Evolutionary conservation across 1,284 basidiomycete genomes (phyloP).

Genomic region (Tilletia horrida): DNA sequence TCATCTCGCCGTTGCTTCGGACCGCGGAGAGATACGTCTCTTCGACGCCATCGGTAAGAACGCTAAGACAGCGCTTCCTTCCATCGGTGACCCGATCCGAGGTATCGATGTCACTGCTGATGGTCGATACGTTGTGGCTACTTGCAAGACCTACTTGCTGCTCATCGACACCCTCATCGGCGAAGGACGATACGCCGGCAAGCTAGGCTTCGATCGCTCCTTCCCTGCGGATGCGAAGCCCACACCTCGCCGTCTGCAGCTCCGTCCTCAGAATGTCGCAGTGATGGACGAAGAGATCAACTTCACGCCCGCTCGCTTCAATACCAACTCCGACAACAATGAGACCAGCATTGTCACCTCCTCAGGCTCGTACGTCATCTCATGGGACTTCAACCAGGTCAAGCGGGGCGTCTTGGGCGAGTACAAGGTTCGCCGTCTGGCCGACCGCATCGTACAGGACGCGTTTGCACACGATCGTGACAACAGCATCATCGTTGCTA

Average conservation of each 20-base stretch:
- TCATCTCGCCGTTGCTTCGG: slow-evolving; percentile 85
- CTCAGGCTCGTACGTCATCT: slow-evolving; percentile 85
- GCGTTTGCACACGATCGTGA: slow-evolving; percentile 65
- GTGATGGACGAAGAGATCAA: slow-evolving; percentile 86
- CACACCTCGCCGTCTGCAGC: slow-evolving; percentile 79
- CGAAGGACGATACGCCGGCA: slow-evolving; percentile 80
- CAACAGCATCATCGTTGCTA: slow-evolving; percentile 87
- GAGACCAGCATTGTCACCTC: slow-evolving; percentile 97
- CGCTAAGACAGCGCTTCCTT: slow-evolving; percentile 96
- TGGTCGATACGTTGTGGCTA: slow-evolving; percentile 92
- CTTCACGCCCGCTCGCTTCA: slow-evolving; percentile 94
- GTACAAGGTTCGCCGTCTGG: slow-evolving; percentile 83
- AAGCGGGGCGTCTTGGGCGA: slow-evolving; percentile 85
- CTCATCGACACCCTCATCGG: slow-evolving; percentile 94
- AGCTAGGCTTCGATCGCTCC: slow-evolving; percentile 84
- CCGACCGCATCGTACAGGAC: slow-evolving; percentile 47
- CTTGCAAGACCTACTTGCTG: slow-evolving; percentile 88
- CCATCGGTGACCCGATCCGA: slow-evolving; percentile 88
- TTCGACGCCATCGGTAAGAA: slow-evolving; percentile 98
- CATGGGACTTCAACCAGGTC: slow-evolving; percentile 83
- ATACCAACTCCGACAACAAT: slow-evolving; percentile 66
- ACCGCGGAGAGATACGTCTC: slow-evolving; percentile 93
- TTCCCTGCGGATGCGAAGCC: slow-evolving; percentile 95
- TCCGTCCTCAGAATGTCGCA: slow-evolving; percentile 86
- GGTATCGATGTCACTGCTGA: slow-evolving; percentile 92